These are phyloP conservation scores for Schizochytrium sp. DNA, from an alignment of 108 stramenopile species.

Conservation along the genomic window DNA sequence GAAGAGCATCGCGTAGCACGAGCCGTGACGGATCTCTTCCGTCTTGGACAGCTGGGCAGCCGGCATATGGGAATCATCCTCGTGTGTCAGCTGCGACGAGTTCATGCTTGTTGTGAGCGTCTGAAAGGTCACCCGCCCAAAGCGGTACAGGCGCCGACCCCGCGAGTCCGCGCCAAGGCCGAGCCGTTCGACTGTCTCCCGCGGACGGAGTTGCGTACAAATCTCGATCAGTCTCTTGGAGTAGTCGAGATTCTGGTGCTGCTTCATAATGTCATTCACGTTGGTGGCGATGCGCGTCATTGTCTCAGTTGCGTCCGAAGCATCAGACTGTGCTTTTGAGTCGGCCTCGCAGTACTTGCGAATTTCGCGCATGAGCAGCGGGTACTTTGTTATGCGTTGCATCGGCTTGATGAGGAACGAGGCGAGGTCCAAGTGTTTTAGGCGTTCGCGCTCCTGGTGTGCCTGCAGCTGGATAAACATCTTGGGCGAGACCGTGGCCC, in stretches of 20 bases:
- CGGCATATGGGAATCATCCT: not conserved
- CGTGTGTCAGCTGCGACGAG: not conserved
- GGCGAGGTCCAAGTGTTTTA: not conserved
- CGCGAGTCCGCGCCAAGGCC: not conserved
- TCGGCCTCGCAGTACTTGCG: not conserved
- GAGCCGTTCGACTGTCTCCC: not conserved
- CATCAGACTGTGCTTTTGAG: not conserved
- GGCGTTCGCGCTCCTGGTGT: not conserved
- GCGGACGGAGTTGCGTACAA: not conserved
- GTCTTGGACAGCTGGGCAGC: constrained; percentile 4
- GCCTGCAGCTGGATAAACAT: not conserved
- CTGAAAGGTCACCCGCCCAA: not conserved
- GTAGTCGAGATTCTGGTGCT: not conserved
- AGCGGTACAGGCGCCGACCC: not conserved
- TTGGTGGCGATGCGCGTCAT: not conserved
- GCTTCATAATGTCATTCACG: not conserved
- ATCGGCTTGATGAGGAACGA: not conserved
- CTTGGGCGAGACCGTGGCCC: not conserved
- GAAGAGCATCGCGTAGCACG: constrained; percentile 3
- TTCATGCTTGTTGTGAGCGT: not conserved
- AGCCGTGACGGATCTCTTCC: not conserved
- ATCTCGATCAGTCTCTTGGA: not conserved
- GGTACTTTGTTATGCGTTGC: constrained; percentile 9
- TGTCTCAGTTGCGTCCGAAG: not conserved
- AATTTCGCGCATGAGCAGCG: not conserved